A percentile compares a stretch with the other conserved stretches of the same genome.
These are phyloP conservation scores for Cutaneotrichosporon sp. DNA, from an alignment of 1,284 basidiomycete species.

Conservation along the genomic window DNA sequence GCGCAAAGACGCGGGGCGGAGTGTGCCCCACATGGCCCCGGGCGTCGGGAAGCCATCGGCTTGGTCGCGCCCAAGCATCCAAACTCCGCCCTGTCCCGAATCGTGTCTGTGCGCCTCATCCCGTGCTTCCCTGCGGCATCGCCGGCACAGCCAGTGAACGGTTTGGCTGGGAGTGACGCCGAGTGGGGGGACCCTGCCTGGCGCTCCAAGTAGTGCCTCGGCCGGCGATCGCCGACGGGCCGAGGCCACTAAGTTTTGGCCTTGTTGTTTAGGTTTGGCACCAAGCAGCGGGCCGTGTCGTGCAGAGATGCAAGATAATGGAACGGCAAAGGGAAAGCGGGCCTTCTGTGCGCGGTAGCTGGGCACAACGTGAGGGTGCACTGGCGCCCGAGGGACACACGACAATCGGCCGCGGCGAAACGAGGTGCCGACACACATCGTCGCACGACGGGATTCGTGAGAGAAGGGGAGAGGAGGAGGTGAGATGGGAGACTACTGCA, in stretches of 20 bases:
- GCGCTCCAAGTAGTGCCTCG: background rate
- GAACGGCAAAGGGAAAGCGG: background rate
- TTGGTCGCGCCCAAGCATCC: background rate
- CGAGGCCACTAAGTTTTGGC: background rate
- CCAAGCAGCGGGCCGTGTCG: background rate
- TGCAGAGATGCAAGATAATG: background rate
- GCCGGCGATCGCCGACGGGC: background rate
- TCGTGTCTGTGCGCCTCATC: background rate
- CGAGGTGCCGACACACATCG: too few relatives aligned
- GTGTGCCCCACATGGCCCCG: too few relatives aligned
- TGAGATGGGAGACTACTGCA: background rate
- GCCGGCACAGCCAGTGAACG: background rate
- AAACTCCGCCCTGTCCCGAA: background rate
- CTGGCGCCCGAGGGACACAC: background rate
- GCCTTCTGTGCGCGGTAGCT: constrained; percentile 22
- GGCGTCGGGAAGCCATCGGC: too few relatives aligned
- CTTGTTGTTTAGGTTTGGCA: background rate
- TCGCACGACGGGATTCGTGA: too few relatives aligned
- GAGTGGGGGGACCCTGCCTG: background rate
- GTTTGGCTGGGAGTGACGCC: background rate
- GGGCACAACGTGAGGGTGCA: background rate
- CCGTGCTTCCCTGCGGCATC: background rate
- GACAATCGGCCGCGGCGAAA: too few relatives aligned
- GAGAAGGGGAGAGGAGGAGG: background rate
- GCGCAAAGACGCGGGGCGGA: too few relatives aligned